Conservation (phyloP, 1,284 basidiomycete genomes). For the Phaffia rhodozyma region DNA sequence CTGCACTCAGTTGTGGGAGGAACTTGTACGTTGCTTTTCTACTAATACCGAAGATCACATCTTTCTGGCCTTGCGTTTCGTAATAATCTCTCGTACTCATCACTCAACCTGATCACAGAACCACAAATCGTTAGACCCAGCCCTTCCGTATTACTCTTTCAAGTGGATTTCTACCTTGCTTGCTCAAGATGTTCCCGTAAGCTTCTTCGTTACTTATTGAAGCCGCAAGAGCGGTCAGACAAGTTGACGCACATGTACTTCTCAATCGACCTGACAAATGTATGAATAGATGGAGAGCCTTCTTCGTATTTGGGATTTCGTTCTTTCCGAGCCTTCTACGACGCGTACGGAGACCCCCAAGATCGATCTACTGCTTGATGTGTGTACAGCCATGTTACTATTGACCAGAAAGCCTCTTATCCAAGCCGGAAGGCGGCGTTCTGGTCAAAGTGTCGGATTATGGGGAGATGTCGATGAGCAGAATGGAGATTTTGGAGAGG, state of each 20-base stretch:
- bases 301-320: slow-evolving; percentile 30
- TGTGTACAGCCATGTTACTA: slow-evolving; percentile 30
- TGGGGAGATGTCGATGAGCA: slow-evolving; percentile 8
- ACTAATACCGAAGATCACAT: background rate
- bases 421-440: slow-evolving; percentile 6
- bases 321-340: slow-evolving; percentile 28
- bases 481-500: slow-evolving; percentile 12
- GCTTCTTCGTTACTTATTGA: background rate
- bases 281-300: slow-evolving; percentile 13
- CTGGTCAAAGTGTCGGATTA: background rate
- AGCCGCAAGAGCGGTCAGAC: background rate
- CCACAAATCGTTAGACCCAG: slow-evolving; percentile 27
- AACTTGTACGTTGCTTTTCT: background rate
- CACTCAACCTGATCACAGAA: slow-evolving; percentile 2
- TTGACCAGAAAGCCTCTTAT: slow-evolving; percentile 18
- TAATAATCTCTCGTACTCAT: too few species aligned
- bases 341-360: slow-evolving; percentile 24
- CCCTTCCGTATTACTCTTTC: slow-evolving; percentile 27
- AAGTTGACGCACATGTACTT: too few species aligned
- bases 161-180: slow-evolving; percentile 29
- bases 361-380: slow-evolving; percentile 28
- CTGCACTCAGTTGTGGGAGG: slow-evolving; percentile 5
- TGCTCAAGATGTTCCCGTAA: slow-evolving; percentile 23
- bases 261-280: too few species aligned
- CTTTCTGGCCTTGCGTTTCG: background rate